Evolutionary conservation across 306 rosid genomes (phyloP), one percentile per base, ranked within the genome.

Genomic region (Nissolia schottii): DNA sequence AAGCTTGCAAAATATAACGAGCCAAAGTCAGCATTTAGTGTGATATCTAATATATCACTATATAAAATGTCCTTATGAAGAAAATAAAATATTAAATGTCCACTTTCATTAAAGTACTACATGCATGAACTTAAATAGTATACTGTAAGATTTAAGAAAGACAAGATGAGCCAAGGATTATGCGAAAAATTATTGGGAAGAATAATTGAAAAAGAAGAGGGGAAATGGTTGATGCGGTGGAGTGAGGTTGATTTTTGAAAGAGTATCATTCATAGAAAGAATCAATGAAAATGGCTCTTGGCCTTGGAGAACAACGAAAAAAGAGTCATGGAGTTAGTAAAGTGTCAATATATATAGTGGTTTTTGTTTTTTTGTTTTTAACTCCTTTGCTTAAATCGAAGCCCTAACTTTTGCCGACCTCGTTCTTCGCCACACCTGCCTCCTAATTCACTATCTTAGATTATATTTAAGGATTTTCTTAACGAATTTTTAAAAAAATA

Each of bases 401-500:
- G 88, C 64, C 78, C 34, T 64, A 70, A 7, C 79, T 79, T 84
- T 84, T 70, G 82, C 86, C 78, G 74, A 76, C 86, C 86, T 64
- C 80, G 77, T 75, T 70, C 14, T 54, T 59, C 20, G 63, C 43
- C 50, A 15, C 54, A 71, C 81, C 72, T 22, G 50, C 59, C 43
- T 41, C 20, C 34, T n/a, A 10, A 28, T 5, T 63, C 25, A 8
- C 32, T 49, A 46, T 40, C n/a, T 6, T 64, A 0, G 40, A 28
- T 6, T 43, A n/a, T n/a, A n/a, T n/a, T n/a, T n/a, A n/a, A n/a
- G n/a, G n/a, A n/a, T n/a, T n/a, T n/a, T n/a, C n/a, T n/a, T n/a
- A n/a, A n/a, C n/a, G n/a, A n/a, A n/a, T n/a, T n/a, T n/a, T n/a
- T n/a, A n/a, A n/a, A n/a, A n/a, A n/a, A n/a, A n/a, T n/a, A n/a